These are phyloP conservation scores for Trichaptum fuscoviolaceum DNA, from an alignment of 768 basidiomycete species.

Conservation along the genomic window DNA sequence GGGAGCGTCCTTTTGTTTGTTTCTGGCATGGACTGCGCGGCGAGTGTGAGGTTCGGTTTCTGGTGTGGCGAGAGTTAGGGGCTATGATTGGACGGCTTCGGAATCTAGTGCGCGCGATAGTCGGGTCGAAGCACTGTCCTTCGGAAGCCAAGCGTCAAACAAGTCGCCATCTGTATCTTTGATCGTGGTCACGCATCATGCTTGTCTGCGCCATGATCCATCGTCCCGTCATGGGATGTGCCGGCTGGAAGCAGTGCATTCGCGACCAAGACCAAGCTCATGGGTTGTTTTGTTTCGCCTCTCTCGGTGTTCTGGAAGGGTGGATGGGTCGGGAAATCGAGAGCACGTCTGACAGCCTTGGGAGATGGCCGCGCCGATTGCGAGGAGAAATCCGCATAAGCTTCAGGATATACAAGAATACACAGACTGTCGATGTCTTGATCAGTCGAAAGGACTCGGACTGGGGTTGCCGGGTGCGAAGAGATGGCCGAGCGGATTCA, in stretches of 20 bases:
- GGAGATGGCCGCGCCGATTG: not conserved
- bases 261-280: too few relatives aligned
- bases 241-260: not conserved
- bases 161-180: not conserved
- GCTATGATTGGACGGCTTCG: not conserved
- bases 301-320: not conserved
- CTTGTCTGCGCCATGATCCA: too few relatives aligned
- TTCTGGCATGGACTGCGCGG: not conserved
- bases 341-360: too few relatives aligned
- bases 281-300: too few relatives aligned
- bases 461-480: not conserved
- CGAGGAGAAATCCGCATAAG: not conserved
- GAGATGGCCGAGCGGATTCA: not conserved
- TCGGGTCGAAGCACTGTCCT: not conserved
- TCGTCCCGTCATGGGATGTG: not conserved
- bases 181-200: not conserved
- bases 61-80: not conserved
- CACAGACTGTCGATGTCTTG: not conserved
- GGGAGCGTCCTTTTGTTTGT: not conserved
- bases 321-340: too few relatives aligned
- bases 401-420: not conserved
- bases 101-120: not conserved
- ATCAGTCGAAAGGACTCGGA: not conserved
- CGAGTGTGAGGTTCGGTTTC: not conserved
- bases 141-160: not conserved